These are phyloP conservation scores for Laburnicola sp. DNA, from an alignment of 2,329 filamentous ascomycete genomes.

Conservation along the genomic window DNA sequence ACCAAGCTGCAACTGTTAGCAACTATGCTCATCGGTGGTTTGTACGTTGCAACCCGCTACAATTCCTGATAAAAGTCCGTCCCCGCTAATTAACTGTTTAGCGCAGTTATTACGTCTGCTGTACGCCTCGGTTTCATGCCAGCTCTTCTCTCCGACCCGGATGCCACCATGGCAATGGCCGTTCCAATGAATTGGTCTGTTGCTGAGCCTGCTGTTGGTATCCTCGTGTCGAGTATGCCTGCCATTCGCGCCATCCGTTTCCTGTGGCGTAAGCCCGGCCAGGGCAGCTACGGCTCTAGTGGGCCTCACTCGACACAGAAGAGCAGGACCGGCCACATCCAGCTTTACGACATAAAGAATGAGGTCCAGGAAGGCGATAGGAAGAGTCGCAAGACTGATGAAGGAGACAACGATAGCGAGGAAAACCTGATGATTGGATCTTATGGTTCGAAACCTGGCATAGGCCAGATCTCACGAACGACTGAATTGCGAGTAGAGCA, in stretches of 20 bases:
- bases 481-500: too few relatives aligned
- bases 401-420: too few relatives aligned
- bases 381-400: too few relatives aligned
- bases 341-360: too few relatives aligned
- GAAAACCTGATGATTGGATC: too few relatives aligned
- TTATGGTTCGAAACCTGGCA: too few relatives aligned
- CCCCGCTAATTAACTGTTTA: too few relatives aligned
- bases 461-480: too few relatives aligned
- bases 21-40: constrained; percentile 27
- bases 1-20: constrained; percentile 23
- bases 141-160: constrained; percentile 16
- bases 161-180: constrained; percentile 22
- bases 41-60: neutral
- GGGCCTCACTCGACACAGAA: too few relatives aligned
- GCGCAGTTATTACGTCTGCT: constrained; percentile 22
- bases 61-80: too few relatives aligned
- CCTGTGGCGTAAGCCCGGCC: constrained; percentile 16
- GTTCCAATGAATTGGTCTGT: constrained; percentile 27
- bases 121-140: constrained; percentile 29
- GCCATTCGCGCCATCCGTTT: constrained; percentile 24
- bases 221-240: constrained; percentile 24
- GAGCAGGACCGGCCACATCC: too few relatives aligned
- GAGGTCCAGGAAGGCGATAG: too few relatives aligned
- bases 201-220: constrained; percentile 23
- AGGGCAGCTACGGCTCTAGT: constrained; percentile 15